A percentile compares a stretch with the other conserved stretches of the same genome.
phyloP scores from a whole-genome alignment of 2,329 filamentous ascomycete species.

The Thelonectria rubi region DNA sequence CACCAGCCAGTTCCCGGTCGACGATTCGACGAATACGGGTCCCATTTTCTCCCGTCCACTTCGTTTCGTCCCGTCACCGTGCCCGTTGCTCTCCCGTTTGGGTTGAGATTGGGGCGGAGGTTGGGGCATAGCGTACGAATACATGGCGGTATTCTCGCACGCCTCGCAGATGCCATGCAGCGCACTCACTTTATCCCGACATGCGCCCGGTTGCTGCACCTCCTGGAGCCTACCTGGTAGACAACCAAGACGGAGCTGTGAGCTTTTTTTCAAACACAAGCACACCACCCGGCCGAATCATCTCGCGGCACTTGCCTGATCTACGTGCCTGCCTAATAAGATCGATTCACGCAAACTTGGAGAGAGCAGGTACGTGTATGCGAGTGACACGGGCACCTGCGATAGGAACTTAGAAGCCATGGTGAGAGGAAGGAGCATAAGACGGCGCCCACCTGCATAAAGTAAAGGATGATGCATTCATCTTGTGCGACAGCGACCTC shows the following conservation, averaged over 20 bases:
- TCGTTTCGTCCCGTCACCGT: slow-evolving; percentile 38
- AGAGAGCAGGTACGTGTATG: not conserved
- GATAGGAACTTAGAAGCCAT: no score
- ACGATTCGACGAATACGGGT: slow-evolving; percentile 16
- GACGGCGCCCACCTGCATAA: not conserved
- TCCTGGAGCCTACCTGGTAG: not conserved
- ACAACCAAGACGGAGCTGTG: no score
- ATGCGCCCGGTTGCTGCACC: not conserved
- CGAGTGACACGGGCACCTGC: no score
- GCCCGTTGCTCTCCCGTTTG: slow-evolving; percentile 33
- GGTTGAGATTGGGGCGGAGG: slow-evolving; percentile 4
- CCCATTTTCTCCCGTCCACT: slow-evolving; percentile 30
- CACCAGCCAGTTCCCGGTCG: slow-evolving; percentile 27
- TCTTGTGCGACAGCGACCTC: not conserved
- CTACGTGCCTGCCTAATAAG: not conserved
- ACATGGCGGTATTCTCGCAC: not conserved
- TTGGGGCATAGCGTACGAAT: not conserved
- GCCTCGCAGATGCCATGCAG: not conserved
- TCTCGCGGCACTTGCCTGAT: not conserved
- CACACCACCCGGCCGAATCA: no score
- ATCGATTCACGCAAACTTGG: not conserved
- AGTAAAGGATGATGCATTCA: not conserved
- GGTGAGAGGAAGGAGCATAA: no score
- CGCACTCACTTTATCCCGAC: not conserved
- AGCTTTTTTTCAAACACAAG: no score